A percentile compares a stretch with the other conserved stretches of the same genome.
These are phyloP conservation scores for Selaginella moellendorffii DNA, from an alignment of 75 land plant species.

Conservation along the genomic window DNA sequence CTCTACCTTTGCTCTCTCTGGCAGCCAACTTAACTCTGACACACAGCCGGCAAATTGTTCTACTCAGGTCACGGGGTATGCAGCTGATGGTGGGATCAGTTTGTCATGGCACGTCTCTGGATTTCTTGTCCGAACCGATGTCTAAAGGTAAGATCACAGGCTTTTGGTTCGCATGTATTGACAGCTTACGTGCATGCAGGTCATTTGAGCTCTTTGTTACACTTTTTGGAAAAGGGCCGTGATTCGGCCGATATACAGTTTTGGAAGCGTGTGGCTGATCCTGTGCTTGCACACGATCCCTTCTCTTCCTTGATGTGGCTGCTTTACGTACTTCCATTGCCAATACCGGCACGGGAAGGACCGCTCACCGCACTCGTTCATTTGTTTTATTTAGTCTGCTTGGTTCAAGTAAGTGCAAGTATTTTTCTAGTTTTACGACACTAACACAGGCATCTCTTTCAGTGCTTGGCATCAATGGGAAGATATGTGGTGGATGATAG, in stretches of 20 bases:
- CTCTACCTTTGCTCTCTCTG: slow-evolving; percentile 42
- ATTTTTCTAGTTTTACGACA: slow-evolving; percentile 14
- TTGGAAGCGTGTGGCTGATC: slow-evolving; percentile 71
- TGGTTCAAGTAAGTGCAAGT: slow-evolving; percentile 47
- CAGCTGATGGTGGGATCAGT: slow-evolving; percentile 58
- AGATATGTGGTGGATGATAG: background rate
- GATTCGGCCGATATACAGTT: slow-evolving; percentile 47
- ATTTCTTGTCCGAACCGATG: slow-evolving; percentile 18
- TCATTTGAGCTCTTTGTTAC: slow-evolving; percentile 26
- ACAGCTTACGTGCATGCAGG: slow-evolving; percentile 17
- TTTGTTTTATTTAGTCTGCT: slow-evolving; percentile 63
- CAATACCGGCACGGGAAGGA: slow-evolving; percentile 36
- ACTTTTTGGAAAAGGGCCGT: slow-evolving; percentile 28
- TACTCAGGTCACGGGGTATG: slow-evolving; percentile 60
- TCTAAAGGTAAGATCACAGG: slow-evolving; percentile 15
- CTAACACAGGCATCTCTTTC: background rate
- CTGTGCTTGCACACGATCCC: slow-evolving; percentile 72
- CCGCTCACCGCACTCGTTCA: slow-evolving; percentile 64
- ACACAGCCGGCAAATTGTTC: slow-evolving; percentile 31
- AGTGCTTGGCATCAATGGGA: background rate
- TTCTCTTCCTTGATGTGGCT: slow-evolving; percentile 85
- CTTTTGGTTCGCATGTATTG: background rate
- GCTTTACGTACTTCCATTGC: slow-evolving; percentile 71
- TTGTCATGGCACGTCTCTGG: slow-evolving; percentile 35
- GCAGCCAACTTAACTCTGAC: slow-evolving; percentile 41